Conservation (phyloP, 768 basidiomycete genomes). For the Auriscalpium orientale region DNA sequence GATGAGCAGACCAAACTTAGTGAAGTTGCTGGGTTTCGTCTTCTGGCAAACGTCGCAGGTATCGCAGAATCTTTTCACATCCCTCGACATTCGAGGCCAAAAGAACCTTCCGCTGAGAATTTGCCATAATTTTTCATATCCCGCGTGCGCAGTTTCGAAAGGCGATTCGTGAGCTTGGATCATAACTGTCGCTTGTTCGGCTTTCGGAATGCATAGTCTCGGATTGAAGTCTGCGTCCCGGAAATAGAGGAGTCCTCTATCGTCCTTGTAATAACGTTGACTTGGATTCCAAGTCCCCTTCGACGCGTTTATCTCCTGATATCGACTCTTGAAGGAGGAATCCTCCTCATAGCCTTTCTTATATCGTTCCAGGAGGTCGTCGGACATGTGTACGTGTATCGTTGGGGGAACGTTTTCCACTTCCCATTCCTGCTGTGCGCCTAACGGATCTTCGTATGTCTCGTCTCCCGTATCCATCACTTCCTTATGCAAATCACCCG, state of each 20-base stretch:
- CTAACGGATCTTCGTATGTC: background rate
- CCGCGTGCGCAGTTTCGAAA: constrained; percentile 5
- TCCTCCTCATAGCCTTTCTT: background rate
- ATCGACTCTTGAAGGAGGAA: background rate
- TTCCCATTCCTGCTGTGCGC: background rate
- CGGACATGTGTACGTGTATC: background rate
- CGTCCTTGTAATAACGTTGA: constrained; percentile 5
- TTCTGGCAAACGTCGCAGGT: constrained; percentile 14
- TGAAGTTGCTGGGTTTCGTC: constrained; percentile 1
- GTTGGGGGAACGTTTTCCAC: background rate
- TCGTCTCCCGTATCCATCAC: background rate
- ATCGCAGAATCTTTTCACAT: background rate
- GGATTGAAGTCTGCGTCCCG: constrained; percentile 13
- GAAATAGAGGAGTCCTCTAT: constrained; percentile 12
- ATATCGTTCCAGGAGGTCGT: background rate
- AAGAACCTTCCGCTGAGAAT: background rate
- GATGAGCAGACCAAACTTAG: background rate
- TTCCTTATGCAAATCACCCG: too few relatives aligned
- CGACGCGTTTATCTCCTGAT: background rate
- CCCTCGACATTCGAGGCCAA: constrained; percentile 4
- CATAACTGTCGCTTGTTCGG: background rate
- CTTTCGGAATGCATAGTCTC: constrained; percentile 11
- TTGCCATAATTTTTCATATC: constrained; percentile 2
- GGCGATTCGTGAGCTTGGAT: constrained; percentile 6
- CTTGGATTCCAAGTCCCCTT: background rate